These are phyloP conservation scores for Monilinia laxa DNA, from an alignment of 2,329 filamentous ascomycete genomes.

Conservation along the genomic window DNA sequence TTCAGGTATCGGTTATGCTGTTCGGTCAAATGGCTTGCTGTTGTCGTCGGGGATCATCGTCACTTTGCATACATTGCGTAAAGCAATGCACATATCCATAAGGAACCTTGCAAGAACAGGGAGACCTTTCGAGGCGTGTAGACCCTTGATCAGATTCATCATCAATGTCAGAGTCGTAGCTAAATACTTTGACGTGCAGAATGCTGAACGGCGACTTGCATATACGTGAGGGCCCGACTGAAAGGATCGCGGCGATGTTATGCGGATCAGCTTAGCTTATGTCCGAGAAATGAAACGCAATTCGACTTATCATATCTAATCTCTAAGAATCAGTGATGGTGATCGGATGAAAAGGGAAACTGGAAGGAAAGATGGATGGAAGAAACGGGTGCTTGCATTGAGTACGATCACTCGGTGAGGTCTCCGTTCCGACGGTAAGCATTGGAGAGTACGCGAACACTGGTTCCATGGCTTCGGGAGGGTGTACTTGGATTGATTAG, in stretches of 20 bases:
- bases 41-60: neutral
- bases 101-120: neutral
- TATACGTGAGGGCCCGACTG: neutral
- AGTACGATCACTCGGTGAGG: neutral
- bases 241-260: neutral
- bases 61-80: neutral
- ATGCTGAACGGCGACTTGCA: neutral
- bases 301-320: constrained; percentile 3
- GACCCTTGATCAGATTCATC: neutral
- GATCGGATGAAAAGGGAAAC: neutral
- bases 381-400: neutral
- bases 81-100: neutral
- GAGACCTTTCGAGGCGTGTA: neutral
- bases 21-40: neutral
- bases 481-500: neutral
- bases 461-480: neutral
- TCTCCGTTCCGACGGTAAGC: neutral
- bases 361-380: neutral
- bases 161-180: neutral
- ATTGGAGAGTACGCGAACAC: neutral
- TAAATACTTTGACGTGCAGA: neutral
- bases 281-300: neutral
- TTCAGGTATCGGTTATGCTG: neutral
- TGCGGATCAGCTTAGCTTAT: neutral
- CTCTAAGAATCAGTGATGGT: neutral